Percentiles rank a stretch among this genome's conserved stretches.
Evolutionary conservation across 2,329 filamentous ascomycete species (phyloP).

Genomic region (Apiospora saccharicola): DNA sequence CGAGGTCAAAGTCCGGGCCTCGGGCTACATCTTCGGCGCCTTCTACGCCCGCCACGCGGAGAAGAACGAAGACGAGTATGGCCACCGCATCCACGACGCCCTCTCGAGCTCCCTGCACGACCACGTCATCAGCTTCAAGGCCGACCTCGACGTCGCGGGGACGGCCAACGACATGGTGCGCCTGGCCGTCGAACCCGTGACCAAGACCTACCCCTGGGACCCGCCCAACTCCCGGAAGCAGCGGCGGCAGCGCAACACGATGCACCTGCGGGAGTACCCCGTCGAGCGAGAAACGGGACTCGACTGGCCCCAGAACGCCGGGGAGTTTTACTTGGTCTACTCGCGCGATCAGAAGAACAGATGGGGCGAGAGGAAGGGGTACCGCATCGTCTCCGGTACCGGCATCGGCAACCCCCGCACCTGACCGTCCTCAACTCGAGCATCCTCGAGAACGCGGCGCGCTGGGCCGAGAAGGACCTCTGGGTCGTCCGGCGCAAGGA

Average conservation of each 20-base stretch:
- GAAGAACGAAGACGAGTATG: constrained; percentile 40
- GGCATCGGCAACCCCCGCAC: constrained; percentile 39
- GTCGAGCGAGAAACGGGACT: constrained; percentile 38
- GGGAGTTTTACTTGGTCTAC: constrained; percentile 47
- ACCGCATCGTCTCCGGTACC: constrained; percentile 47
- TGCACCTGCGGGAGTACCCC: constrained; percentile 42
- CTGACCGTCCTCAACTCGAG: constrained; percentile 28
- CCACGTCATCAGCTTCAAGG: constrained; percentile 47
- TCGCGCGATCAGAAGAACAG: constrained; percentile 46
- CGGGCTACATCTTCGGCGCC: constrained; percentile 43
- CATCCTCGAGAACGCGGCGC: constrained; percentile 6
- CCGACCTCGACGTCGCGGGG: constrained; percentile 45
- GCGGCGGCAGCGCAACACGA: constrained; percentile 42
- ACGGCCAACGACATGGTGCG: constrained; percentile 40
- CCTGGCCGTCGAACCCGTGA: constrained; percentile 32
- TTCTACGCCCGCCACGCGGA: constrained; percentile 32
- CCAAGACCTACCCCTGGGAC: constrained; percentile 29
- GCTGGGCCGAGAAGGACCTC: constrained; percentile 26
- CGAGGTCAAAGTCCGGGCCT: constrained; percentile 47
- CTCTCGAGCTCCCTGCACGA: constrained; percentile 46
- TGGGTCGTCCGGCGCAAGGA: constrained; percentile 27
- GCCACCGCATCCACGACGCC: constrained; percentile 43
- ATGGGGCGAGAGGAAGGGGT: constrained; percentile 49
- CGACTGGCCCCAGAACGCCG: constrained; percentile 46
- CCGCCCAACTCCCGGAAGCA: constrained; percentile 29